phyloP scores from a whole-genome alignment of 2,329 filamentous ascomycete genomes.

The Ophiostoma angusticollis region DNA sequence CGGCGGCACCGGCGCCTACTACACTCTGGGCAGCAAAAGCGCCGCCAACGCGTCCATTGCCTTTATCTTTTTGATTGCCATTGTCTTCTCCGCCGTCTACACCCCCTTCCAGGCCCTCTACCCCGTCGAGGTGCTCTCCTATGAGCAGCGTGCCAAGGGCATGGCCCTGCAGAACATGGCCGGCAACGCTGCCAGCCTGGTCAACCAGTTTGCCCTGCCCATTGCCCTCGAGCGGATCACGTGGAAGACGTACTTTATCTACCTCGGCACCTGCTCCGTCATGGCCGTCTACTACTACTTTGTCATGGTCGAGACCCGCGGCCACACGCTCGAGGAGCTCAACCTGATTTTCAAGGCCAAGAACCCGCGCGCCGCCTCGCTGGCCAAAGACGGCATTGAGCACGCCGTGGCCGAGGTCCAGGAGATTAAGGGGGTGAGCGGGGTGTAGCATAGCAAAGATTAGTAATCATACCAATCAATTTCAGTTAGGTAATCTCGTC shows the following conservation, averaged over 20 bases:
- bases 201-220: conserved; percentile 9
- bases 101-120: conserved; percentile 8
- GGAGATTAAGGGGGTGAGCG: neutral
- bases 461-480: too few relatives aligned
- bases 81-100: conserved; percentile 7
- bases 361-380: conserved; percentile 5
- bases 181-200: conserved; percentile 1
- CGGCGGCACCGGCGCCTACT: conserved; percentile 7
- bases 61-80: conserved; percentile 8
- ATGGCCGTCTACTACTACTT: conserved; percentile 7
- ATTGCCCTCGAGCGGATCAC: conserved; percentile 18
- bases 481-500: too few relatives aligned
- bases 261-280: conserved; percentile 2
- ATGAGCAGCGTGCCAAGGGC: conserved; percentile 9
- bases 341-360: conserved; percentile 8
- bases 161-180: conserved; percentile 9
- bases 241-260: conserved; percentile 7
- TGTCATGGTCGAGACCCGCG: conserved; percentile 33
- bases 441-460: neutral
- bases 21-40: neutral
- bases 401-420: conserved; percentile 1
- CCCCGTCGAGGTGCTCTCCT: conserved; percentile 8
- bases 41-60: conserved; percentile 6
- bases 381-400: neutral
- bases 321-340: conserved; percentile 7